Percentiles rank a stretch among this genome's conserved stretches.
Evolutionary conservation across 805 yeast species (phyloP).

Genomic region (Saccharomycopsis synnaedendra): DNA sequence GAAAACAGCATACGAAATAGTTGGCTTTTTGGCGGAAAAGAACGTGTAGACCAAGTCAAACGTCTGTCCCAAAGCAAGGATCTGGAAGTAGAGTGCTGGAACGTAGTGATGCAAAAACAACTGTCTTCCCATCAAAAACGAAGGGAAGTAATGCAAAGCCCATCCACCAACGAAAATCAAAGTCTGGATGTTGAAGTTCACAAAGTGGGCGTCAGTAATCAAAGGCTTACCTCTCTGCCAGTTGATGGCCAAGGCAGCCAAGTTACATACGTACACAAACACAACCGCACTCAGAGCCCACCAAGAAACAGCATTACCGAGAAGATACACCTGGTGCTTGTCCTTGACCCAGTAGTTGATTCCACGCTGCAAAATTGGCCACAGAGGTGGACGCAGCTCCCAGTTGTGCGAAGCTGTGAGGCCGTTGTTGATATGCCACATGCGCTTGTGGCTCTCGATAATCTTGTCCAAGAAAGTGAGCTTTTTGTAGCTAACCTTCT

Average conservation of each 20-base stretch:
- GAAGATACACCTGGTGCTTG: slow-evolving; percentile 49
- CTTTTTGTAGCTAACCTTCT: slow-evolving; percentile 39
- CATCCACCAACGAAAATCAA: slow-evolving; percentile 62
- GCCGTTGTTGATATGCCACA: slow-evolving; percentile 71
- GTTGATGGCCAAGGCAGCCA: slow-evolving; percentile 35
- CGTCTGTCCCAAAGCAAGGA: slow-evolving; percentile 63
- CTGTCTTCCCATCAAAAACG: slow-evolving; percentile 87
- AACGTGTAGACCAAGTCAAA: slow-evolving; percentile 41
- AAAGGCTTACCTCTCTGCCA: slow-evolving; percentile 56
- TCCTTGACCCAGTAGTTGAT: slow-evolving; percentile 68
- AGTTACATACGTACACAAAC: slow-evolving; percentile 31
- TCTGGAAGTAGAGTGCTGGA: slow-evolving; percentile 85
- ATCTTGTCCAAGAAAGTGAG: slow-evolving; percentile 49
- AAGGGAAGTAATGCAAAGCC: slow-evolving; percentile 83
- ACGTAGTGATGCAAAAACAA: slow-evolving; percentile 88
- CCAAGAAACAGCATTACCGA: slow-evolving; percentile 78
- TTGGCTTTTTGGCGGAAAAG: slow-evolving; percentile 30
- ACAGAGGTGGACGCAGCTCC: slow-evolving; percentile 59
- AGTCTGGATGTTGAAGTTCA: slow-evolving; percentile 54
- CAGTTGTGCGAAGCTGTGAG: slow-evolving; percentile 58
- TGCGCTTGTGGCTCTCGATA: slow-evolving; percentile 52
- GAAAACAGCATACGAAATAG: slow-evolving; percentile 33
- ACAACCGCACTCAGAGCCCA: slow-evolving; percentile 54
- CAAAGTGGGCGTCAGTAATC: slow-evolving; percentile 39
- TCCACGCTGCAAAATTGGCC: slow-evolving; percentile 73